These are phyloP conservation scores for Polyrhizophydium stewartii DNA, from an alignment of 371 early-diverging fungal species.

Conservation along the genomic window DNA sequence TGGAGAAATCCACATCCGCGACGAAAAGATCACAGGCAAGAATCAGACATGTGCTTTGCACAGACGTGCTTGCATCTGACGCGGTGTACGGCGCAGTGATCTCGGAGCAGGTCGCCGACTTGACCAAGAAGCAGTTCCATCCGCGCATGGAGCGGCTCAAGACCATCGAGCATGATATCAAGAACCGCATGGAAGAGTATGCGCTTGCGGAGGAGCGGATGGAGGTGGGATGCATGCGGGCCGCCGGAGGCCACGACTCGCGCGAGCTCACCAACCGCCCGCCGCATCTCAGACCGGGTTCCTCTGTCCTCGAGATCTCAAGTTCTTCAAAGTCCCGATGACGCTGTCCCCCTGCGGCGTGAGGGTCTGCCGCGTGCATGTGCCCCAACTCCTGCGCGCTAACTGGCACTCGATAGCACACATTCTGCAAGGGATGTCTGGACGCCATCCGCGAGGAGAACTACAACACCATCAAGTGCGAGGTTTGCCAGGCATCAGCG, in stretches of 20 bases:
- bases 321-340: conserved; percentile 34
- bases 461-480: conserved; percentile 41
- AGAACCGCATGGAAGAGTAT: conserved; percentile 41
- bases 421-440: conserved; percentile 41
- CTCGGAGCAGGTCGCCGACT: conserved; percentile 21
- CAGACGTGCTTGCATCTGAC: too few relatives aligned
- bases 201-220: conserved; percentile 45
- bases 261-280: background rate
- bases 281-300: conserved; percentile 36
- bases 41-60: too few relatives aligned
- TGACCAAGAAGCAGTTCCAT: conserved; percentile 40
- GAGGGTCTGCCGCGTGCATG: conserved; percentile 4
- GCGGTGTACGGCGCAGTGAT: conserved; percentile 14
- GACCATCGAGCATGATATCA: conserved; percentile 43
- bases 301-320: conserved; percentile 42
- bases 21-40: background rate
- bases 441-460: conserved; percentile 42
- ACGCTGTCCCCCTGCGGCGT: conserved; percentile 45
- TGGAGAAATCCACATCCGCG: background rate
- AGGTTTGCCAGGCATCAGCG: conserved; percentile 30
- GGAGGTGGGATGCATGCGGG: conserved; percentile 24
- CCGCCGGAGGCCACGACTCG: background rate
- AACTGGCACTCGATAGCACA: conserved; percentile 27
- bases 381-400: background rate
- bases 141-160: conserved; percentile 47